Conservation (phyloP, 768 basidiomycete genomes). For the Collybia nuda region DNA sequence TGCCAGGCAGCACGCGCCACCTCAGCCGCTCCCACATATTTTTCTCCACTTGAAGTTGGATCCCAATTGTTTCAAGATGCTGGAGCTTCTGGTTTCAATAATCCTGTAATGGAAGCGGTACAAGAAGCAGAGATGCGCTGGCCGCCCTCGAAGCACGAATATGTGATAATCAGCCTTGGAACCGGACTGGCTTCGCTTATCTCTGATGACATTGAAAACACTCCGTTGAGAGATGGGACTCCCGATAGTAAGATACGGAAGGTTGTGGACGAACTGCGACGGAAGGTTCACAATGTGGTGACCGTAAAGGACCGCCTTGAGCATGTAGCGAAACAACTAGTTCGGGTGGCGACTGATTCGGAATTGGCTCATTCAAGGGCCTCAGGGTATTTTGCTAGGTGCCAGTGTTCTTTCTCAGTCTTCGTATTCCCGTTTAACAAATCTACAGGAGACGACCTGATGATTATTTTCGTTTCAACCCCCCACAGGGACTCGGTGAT, state of each 20-base stretch:
- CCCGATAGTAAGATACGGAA: slow-evolving; percentile 10
- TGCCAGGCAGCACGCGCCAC: slow-evolving; percentile 18
- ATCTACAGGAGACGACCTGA: no score
- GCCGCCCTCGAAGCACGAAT: slow-evolving; percentile 11
- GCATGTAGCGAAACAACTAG: slow-evolving; percentile 16
- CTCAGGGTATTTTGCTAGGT: no score
- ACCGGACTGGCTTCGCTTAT: slow-evolving; percentile 5
- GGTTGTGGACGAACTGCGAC: slow-evolving; percentile 9
- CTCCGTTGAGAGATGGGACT: slow-evolving; percentile 11
- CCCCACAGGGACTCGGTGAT: no score
- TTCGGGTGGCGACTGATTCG: slow-evolving; percentile 13
- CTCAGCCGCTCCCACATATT: slow-evolving; percentile 14
- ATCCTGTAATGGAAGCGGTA: slow-evolving; percentile 14
- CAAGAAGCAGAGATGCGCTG: slow-evolving; percentile 15
- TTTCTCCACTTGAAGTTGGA: slow-evolving; percentile 14
- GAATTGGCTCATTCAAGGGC: slow-evolving; percentile 8
- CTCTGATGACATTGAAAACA: slow-evolving; percentile 7
- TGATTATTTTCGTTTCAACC: no score
- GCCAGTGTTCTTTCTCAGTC: no score
- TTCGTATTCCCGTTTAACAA: no score
- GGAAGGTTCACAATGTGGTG: background rate
- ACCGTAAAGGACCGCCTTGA: slow-evolving; percentile 5
- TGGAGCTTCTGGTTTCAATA: slow-evolving; percentile 23
- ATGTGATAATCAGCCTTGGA: slow-evolving; percentile 16
- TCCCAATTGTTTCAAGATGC: slow-evolving; percentile 20